Evolutionary conservation across 805 yeast species (phyloP), one percentile per base, ranked within the genome.

Genomic region (Clavispora fructus): DNA sequence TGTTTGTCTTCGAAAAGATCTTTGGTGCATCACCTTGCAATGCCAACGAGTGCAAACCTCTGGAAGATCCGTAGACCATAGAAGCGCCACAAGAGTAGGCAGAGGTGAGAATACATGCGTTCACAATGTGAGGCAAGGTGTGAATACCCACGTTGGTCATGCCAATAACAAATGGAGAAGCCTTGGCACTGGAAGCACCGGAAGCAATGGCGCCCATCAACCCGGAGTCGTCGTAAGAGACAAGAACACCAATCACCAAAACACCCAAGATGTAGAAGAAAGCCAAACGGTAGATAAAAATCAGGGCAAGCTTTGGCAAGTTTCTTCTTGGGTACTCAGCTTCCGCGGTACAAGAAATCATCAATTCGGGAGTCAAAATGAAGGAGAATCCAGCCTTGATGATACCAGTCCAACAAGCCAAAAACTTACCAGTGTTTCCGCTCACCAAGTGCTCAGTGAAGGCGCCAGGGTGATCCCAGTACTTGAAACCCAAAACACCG

Each of bases 41-140:
- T 8, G 75, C 68, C 61, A 71, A 64, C 7, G 75, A 65, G 60
- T 82, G 82, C 19, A 87, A 67, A 0, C 86, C 72, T 59, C 79
- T 61, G 7, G 89, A 78, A 0, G 92, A 83, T 49, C 89, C 82
- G 59, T 79, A 87, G 31, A 86, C 78, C 61, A 82, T 85, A 0
- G 75, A 67, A 52, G 73, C 72, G 51, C 42, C 44, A 27, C 37
- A 27, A 13, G 33, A 26, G 33, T 31, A 43, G 8, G 45, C 45
- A 13, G 45, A 43, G n/a, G 45, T 43, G 25, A 43, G 27, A 5
- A 43, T 31, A 25, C 38, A 30, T 6, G 45, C 45, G 38, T 43
- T 43, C 31, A 43, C 32, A 16, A 43, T 43, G 39, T 43, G 41
- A 11, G 45, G 45, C 41, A 43, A 38, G 7, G 17, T 28, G 23